phyloP scores from a whole-genome alignment of 2,329 filamentous ascomycete genomes.

The Arthroderma uncinatum region DNA sequence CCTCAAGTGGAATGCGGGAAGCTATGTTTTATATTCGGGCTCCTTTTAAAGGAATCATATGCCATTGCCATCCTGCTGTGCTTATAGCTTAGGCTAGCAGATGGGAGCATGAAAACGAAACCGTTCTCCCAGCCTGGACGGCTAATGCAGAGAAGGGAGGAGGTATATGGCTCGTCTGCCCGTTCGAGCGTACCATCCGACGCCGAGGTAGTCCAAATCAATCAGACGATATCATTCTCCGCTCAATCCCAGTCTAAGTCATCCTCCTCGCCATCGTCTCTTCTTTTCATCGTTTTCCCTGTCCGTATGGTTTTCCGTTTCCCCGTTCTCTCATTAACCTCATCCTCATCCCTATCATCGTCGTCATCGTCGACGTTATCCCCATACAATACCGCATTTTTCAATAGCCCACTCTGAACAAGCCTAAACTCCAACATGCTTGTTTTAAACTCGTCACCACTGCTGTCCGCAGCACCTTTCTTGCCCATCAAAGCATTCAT shows the following conservation, averaged over 20 bases:
- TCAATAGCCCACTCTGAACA: conserved; percentile 31
- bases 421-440: conserved; percentile 34
- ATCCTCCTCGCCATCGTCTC: conserved; percentile 23
- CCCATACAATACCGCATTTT: conserved; percentile 22
- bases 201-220: background rate
- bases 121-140: background rate
- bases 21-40: background rate
- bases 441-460: conserved; percentile 29
- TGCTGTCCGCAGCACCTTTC: conserved; percentile 27
- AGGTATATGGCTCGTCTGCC: background rate
- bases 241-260: conserved; percentile 40
- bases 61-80: background rate
- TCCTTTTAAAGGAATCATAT: background rate
- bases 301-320: conserved; percentile 22
- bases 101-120: background rate
- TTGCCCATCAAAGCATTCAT: background rate
- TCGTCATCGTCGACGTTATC: conserved; percentile 19
- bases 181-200: background rate
- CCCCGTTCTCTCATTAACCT: conserved; percentile 18
- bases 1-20: background rate
- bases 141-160: background rate
- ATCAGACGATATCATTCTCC: background rate
- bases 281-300: conserved; percentile 19
- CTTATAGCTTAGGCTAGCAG: background rate
- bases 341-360: conserved; percentile 18